phyloP scores from a whole-genome alignment of 371 early-diverging fungal species.

The Gilbertella persicaria region DNA sequence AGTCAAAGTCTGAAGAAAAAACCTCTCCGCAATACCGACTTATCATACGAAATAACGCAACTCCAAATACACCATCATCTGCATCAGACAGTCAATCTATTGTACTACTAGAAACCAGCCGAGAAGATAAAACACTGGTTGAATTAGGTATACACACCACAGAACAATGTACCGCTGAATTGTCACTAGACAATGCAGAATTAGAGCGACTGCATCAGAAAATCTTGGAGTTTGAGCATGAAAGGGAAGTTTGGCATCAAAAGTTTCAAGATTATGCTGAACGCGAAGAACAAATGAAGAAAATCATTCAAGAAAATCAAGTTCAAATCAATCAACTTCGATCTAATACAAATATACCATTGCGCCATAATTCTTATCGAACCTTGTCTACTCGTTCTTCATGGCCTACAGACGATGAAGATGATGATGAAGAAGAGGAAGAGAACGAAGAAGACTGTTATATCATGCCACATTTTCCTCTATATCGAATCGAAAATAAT shows the following conservation, averaged over 20 bases:
- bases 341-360: not conserved
- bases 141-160: slow-evolving; percentile 6
- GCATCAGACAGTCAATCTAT: not conserved
- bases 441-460: not conserved
- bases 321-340: slow-evolving; percentile 12
- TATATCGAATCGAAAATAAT: not conserved
- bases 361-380: slow-evolving; percentile 6
- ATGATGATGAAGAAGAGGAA: not conserved
- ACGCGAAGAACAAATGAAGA: slow-evolving; percentile 22
- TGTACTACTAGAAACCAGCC: slow-evolving; percentile 12
- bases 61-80: slow-evolving; percentile 3
- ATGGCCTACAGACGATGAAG: slow-evolving; percentile 1
- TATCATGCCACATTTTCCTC: no score
- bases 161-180: no score
- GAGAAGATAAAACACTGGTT: slow-evolving; percentile 22
- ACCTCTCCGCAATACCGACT: not conserved
- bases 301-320: slow-evolving; percentile 19
- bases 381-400: slow-evolving; percentile 11
- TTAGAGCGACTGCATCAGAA: slow-evolving; percentile 10
- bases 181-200: not conserved
- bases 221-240: slow-evolving; percentile 15
- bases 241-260: slow-evolving; percentile 12
- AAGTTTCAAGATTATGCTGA: slow-evolving; percentile 12
- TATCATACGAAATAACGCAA: slow-evolving; percentile 9
- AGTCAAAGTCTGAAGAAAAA: not conserved